Conservation (phyloP, 2,329 filamentous ascomycete species). For the Colletotrichum viniferum region DNA sequence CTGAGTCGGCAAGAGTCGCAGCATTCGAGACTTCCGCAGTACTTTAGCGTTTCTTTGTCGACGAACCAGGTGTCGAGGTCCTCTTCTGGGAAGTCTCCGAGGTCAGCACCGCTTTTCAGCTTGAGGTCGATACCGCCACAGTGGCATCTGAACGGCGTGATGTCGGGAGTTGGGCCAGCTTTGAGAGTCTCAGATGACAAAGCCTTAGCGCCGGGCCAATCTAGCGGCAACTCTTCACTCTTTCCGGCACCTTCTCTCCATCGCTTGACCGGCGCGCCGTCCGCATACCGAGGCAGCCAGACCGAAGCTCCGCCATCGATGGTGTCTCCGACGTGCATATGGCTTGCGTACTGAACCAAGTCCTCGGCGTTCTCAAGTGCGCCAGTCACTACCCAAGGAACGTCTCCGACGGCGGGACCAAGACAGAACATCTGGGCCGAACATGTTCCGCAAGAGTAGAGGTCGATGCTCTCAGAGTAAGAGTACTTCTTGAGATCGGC, state of each 20-base stretch:
- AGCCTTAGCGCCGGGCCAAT: conserved; percentile 31
- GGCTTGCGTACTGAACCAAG: conserved; percentile 36
- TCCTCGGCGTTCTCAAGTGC: conserved; percentile 33
- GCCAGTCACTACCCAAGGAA: conserved; percentile 41
- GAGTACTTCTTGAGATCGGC: conserved; percentile 39
- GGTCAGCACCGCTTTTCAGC: conserved; percentile 34
- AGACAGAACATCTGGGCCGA: conserved; percentile 47
- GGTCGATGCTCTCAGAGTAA: conserved; percentile 34
- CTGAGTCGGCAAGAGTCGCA: conserved; percentile 52
- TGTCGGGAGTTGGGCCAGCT: conserved; percentile 2
- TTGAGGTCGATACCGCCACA: conserved; percentile 50
- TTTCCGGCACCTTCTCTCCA: conserved; percentile 28
- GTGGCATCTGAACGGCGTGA: conserved; percentile 45
- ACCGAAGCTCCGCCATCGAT: conserved; percentile 54
- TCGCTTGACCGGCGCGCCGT: conserved; percentile 26
- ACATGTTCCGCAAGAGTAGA: conserved; percentile 49
- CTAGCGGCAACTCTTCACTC: conserved; percentile 31
- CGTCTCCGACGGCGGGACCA: neutral
- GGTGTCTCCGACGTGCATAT: conserved; percentile 55
- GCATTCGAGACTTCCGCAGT: conserved; percentile 42
- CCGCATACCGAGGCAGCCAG: conserved; percentile 42
- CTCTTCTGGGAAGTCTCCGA: conserved; percentile 29
- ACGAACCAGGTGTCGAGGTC: conserved; percentile 44
- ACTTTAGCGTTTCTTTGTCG: conserved; percentile 45
- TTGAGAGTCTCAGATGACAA: conserved; percentile 15